Evolutionary conservation across 306 rosid genomes (phyloP).

Genomic region (Delonix regia): DNA sequence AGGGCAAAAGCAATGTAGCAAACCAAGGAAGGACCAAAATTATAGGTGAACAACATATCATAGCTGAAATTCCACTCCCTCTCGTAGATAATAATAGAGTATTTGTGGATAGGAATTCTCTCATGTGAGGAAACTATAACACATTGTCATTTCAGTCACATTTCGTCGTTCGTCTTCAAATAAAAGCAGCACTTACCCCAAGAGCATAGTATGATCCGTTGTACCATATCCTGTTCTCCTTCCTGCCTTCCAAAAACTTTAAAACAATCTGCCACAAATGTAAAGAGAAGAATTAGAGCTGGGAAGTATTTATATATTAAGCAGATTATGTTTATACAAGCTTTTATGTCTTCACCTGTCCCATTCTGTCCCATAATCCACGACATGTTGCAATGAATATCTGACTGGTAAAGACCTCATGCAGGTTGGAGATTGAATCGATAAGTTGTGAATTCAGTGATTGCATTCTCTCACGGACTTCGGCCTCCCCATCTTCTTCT

Average conservation of each 20-base stretch:
- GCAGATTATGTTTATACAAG: not conserved
- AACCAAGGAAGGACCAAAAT: not conserved
- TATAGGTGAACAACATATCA: no score
- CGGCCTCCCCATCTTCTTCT: slow-evolving; percentile 91
- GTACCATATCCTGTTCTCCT: slow-evolving; percentile 92
- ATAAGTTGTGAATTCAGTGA: slow-evolving; percentile 72
- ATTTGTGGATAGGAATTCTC: no score
- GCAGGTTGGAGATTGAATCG: slow-evolving; percentile 86
- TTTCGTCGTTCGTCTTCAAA: no score
- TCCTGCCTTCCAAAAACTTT: slow-evolving; percentile 91
- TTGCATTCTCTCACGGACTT: slow-evolving; percentile 94
- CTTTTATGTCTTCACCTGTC: slow-evolving; percentile 65
- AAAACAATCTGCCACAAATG: slow-evolving; percentile 62
- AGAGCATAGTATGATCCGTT: slow-evolving; percentile 94
- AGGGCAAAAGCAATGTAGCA: not conserved
- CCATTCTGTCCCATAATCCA: slow-evolving; percentile 95
- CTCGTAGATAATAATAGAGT: no score
- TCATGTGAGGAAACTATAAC: no score
- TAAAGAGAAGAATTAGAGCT: slow-evolving; percentile 21
- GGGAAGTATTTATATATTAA: slow-evolving; percentile 14
- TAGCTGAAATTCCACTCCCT: no score
- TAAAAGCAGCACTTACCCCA: slow-evolving; percentile 64
- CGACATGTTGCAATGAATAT: slow-evolving; percentile 81
- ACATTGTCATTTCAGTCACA: no score
- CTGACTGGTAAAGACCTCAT: slow-evolving; percentile 79